Evolutionary conservation across 495 filamentous ascomycete genomes (phyloP).

Genomic region (Tuber calosporum): DNA sequence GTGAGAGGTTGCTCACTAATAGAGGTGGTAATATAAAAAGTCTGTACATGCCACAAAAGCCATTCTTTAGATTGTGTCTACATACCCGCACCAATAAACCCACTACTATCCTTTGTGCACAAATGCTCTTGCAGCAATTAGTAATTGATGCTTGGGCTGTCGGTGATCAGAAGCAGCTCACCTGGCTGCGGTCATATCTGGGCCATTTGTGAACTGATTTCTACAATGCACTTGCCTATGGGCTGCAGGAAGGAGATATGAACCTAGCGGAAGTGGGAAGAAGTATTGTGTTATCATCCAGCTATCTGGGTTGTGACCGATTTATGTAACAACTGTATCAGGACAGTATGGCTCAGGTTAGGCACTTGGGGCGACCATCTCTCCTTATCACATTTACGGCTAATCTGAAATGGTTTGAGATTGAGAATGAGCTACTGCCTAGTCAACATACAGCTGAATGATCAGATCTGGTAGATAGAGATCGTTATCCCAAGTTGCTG

Average conservation of each 20-base stretch:
- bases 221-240: not conserved
- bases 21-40: too few relatives aligned
- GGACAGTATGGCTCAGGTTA: not conserved
- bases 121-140: too few relatives aligned
- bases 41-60: too few relatives aligned
- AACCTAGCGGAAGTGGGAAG: not conserved
- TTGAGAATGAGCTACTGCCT: not conserved
- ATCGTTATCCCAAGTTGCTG: not conserved
- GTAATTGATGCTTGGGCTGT: too few relatives aligned
- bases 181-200: not conserved
- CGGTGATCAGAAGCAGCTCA: too few relatives aligned
- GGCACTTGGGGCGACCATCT: too few relatives aligned
- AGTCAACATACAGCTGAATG: not conserved
- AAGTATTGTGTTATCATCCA: not conserved
- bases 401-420: not conserved
- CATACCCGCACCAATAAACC: too few relatives aligned
- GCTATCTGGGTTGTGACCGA: not conserved
- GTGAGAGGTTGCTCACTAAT: too few relatives aligned
- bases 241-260: not conserved
- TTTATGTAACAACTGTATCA: not conserved
- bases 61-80: too few relatives aligned
- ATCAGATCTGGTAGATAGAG: not conserved
- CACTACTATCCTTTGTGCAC: too few relatives aligned
- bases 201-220: not conserved
- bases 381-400: not conserved